Conservation (phyloP, 2,329 filamentous ascomycete species). For the Fusarium sp. region DNA sequence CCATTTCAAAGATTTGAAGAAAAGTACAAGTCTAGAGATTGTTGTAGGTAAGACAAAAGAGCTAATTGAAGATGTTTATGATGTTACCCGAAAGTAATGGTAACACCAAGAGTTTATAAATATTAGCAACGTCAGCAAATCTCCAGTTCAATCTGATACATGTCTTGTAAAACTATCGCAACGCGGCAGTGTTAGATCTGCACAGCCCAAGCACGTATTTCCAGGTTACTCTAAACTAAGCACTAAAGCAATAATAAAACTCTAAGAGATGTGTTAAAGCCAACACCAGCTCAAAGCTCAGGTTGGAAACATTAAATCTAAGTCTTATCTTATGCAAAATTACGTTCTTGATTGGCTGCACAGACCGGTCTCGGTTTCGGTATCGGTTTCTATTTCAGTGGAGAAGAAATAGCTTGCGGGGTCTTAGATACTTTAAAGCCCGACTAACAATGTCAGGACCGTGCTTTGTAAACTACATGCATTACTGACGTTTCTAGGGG, state of each 20-base stretch:
- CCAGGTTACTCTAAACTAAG: not conserved
- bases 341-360: not conserved
- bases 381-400: slow-evolving; percentile 2
- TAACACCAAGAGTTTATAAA: not conserved
- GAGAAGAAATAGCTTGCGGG: not conserved
- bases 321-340: not conserved
- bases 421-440: not conserved
- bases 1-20: not conserved
- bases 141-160: not conserved
- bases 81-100: not conserved
- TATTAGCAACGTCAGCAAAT: not conserved
- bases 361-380: not conserved
- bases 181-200: not conserved
- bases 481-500: not conserved
- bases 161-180: not conserved
- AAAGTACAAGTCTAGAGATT: no score
- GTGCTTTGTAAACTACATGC: not conserved
- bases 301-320: not conserved
- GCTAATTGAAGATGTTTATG: not conserved
- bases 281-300: not conserved
- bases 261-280: no score
- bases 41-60: not conserved
- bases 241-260: not conserved
- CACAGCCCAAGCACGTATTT: slow-evolving; percentile 4
- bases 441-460: not conserved